Evolutionary conservation across 768 basidiomycete genomes (phyloP), one percentile per base, ranked within the genome.

Genomic region (Collybia sp.): DNA sequence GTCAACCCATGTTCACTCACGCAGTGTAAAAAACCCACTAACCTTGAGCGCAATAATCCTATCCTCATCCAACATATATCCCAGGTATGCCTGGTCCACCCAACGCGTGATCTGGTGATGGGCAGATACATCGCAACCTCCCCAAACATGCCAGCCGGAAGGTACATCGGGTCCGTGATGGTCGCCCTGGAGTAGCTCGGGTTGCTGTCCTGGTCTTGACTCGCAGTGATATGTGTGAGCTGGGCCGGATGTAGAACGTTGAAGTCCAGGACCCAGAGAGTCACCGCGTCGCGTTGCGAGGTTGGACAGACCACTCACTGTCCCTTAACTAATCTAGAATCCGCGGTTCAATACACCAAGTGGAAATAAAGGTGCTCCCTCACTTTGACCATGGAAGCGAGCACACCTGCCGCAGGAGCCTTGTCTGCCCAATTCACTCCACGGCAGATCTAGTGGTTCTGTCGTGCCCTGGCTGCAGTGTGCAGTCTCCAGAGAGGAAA

Each of bases 21-120:
- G n/a, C n/a, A n/a, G n/a, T n/a, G n/a, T n/a, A n/a, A n/a, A n/a
- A n/a, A n/a, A n/a, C n/a, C n/a, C n/a, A 25, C 25, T 25, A 12
- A 58, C 57, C 42, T 56, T 54, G 13, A 58, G 40, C 20, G 51
- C 57, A 45, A 58, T 46, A 16, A 58, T 45, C n/a, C 49, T 42
- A 20, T 58, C 51, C 35, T 56, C 57, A 25, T 56, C 57, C 37
- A 58, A 53, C 55, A 58, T 56, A 34, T 47, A 58, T 35, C 18
- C 50, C 51, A 5, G 32, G 33, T 9, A 51, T 40, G n/a, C n/a
- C n/a, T n/a, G n/a, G n/a, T n/a, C n/a, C n/a, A n/a, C n/a, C 11
- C 37, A 40, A 10, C 54, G 45, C 6, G 37, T 35, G 12, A 33
- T 43, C 12, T 40, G 11, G 44, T 35, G 37, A 38, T 53, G 56